Base-by-base conservation (phyloP, 768 basidiomycete species). In the Neoboletus magnificus region DNA sequence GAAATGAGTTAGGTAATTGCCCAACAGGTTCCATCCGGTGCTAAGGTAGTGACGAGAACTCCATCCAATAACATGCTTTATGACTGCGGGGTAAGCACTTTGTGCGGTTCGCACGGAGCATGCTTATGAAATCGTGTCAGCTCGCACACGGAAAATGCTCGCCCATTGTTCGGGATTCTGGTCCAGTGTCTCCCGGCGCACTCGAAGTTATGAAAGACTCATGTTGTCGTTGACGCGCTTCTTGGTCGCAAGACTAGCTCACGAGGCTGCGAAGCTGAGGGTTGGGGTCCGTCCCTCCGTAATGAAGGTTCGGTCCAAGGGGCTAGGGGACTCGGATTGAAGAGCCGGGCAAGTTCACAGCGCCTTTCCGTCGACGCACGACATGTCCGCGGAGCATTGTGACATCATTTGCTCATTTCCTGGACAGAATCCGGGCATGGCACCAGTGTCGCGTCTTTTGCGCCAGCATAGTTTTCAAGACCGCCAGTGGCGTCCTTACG, bases 301-400 rank as follows among this genome's bases (percentile, higher is more conserved):
- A 60, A 58, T 61, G 63, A 63, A 67, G n/a, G 18, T 52, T 58
- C 47, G 55, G 63, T 48, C 36, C 40, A 55, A 39, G 52, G 49
- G 42, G 42, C 49, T 20, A 43, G 52, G 48, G 59, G 43, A 52
- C 46, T 47, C 51, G 50, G 55, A 40, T 23, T 44, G 49, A 61
- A 58, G 61, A 62, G 54, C 52, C 46, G 39, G 35, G 36, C 57
- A 54, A 37, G 55, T 59, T 57, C 51, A 56, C 56, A 55, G 65
- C 47, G 58, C 33, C 37, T 52, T 33, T 52, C 15, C 33, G 48
- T 32, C 30, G 40, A 54, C 43, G 51, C 8, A 16, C 13, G 12
- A 48, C 46, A 69, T 62, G 66, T 70, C 67, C 67, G 67, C 68
- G 67, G 67, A 67, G 58, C 10, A 23, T 43, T 30, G 52, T 52